Evolutionary conservation across 306 rosid genomes (phyloP).

Genomic region (Inga oerstediana): DNA sequence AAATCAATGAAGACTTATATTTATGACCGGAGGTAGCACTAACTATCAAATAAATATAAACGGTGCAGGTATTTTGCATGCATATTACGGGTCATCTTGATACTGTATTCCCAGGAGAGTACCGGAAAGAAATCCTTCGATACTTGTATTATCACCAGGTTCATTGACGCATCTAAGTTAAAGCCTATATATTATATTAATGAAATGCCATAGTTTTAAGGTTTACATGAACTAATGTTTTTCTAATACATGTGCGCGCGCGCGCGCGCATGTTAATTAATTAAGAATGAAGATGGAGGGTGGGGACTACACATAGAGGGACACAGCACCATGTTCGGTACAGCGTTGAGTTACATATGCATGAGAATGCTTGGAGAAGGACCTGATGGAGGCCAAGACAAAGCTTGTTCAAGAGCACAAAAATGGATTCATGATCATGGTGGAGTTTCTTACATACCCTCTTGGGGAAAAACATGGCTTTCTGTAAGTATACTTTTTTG

Average conservation of each 20-base stretch:
- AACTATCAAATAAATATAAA: not conserved
- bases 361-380: slow-evolving; percentile 80
- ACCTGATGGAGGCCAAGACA: slow-evolving; percentile 56
- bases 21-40: too few species aligned
- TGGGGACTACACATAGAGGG: slow-evolving; percentile 86
- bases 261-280: not conserved
- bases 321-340: slow-evolving; percentile 77
- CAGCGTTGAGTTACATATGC: slow-evolving; percentile 58
- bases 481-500: slow-evolving; percentile 43
- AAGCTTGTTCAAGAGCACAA: slow-evolving; percentile 68
- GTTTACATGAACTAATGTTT: not conserved
- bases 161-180: not conserved
- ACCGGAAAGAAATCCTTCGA: slow-evolving; percentile 69
- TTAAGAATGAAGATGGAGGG: slow-evolving; percentile 83
- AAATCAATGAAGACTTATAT: too few species aligned
- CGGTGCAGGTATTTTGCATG: slow-evolving; percentile 57
- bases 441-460: slow-evolving; percentile 58
- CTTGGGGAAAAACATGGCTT: slow-evolving; percentile 94
- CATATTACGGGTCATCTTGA: slow-evolving; percentile 68
- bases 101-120: slow-evolving; percentile 43
- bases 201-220: not conserved
- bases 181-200: too few species aligned
- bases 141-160: slow-evolving; percentile 75
- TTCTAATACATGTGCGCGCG: not conserved
- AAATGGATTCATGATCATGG: slow-evolving; percentile 81